These are phyloP conservation scores for Pelargonium fulgidum DNA, from an alignment of 441 rosid genomes.

Conservation along the genomic window DNA sequence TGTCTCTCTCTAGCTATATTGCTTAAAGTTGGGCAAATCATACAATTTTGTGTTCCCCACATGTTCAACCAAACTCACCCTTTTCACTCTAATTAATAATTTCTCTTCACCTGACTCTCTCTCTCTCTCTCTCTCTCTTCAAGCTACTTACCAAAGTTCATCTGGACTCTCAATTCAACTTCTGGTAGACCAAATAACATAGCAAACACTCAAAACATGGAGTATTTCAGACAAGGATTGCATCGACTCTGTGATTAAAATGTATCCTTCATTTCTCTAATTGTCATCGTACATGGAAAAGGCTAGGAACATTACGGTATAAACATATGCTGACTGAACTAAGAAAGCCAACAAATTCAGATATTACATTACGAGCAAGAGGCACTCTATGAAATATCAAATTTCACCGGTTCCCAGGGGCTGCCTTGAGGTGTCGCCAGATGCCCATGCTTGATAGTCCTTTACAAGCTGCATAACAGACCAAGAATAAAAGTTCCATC, in stretches of 20 bases:
- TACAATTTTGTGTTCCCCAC: background rate
- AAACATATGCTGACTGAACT: constrained; percentile 13
- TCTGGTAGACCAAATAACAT: too few relatives aligned
- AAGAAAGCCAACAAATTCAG: constrained; percentile 11
- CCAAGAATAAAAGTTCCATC: background rate
- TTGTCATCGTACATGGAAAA: background rate
- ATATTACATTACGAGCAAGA: constrained; percentile 1
- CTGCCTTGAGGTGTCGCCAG: constrained; percentile 86
- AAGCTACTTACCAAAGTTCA: background rate
- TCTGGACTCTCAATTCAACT: background rate
- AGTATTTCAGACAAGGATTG: background rate
- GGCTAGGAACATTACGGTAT: constrained; percentile 6
- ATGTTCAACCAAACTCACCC: background rate
- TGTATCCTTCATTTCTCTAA: background rate
- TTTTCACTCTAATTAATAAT: background rate
- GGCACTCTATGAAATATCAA: constrained; percentile 22
- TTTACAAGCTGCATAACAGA: constrained; percentile 55
- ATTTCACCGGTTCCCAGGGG: constrained; percentile 86
- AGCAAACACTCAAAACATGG: background rate
- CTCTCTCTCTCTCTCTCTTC: too few relatives aligned
- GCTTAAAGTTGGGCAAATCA: background rate
- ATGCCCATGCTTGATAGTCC: constrained; percentile 90
- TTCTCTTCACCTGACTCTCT: background rate
- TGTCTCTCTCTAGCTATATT: background rate
- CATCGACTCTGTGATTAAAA: background rate